Base-by-base conservation (phyloP, 345 rosid species). In the Noccaea caerulescens region DNA sequence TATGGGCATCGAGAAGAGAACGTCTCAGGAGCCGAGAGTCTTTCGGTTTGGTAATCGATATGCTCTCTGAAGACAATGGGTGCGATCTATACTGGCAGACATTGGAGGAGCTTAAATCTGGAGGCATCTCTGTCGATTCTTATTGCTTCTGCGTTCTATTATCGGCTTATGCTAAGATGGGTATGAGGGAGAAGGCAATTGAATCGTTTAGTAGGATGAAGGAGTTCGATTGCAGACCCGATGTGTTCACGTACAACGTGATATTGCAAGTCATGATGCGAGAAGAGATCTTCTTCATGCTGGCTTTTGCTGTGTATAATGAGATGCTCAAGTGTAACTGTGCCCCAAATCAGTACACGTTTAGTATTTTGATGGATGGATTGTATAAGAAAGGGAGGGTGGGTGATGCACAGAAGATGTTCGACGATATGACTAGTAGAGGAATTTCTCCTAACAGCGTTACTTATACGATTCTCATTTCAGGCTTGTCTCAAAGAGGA, bases 171-270 rank as follows among this genome's bases (percentile, higher is more conserved):
- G 80, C 75, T 57, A 83, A 80, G 65, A 53, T 79, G 73, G 93
- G 86, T 65, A 37, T 77, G 81, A 57, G 63, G 5, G 93, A 89
- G 39, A 88, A 88, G 68, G 93, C 93, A 2, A 80, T 91, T 55
- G 93, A 94, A 52, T 73, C 88, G 9, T 88, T 94, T 59, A 92
- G 81, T 38, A 77, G 64, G 90, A 89, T 94, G 89, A 77, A 74
- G 63, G 87, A 86, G 43, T 89, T 89, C 37, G 80, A 79, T 51
- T 89, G 92, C 32, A 27, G 84, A 65, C 93, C 97, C 36, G 85
- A 88, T 84, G 83, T 89, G 25, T 82, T 55, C 57, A 76, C 86
- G 11, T 91, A 82, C 69, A 89, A 94, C 69, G 77, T 64, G 70
- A 58, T 88, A 34, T 69, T 94, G 71, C 72, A 73, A 50, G 71